Evolutionary conservation across 257 asterid genomes (phyloP).

Genomic region (Fraxinus anomala): DNA sequence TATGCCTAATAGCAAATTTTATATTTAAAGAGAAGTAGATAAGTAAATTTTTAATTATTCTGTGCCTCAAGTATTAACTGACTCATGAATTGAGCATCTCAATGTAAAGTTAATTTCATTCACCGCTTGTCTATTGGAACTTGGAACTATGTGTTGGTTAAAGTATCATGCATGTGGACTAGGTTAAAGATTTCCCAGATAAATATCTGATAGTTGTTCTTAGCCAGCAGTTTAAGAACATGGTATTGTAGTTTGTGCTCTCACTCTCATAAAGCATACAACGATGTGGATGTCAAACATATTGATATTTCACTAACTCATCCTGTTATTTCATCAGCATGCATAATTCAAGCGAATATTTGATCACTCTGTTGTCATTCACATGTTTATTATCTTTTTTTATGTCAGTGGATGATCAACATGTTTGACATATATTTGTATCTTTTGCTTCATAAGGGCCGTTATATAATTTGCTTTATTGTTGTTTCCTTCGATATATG

Average conservation of each 20-base stretch:
- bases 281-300: background rate
- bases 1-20: background rate
- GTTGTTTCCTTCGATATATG: background rate
- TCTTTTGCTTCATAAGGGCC: constrained; percentile 3
- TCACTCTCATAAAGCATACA: background rate
- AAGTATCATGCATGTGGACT: background rate
- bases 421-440: background rate
- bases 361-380: background rate
- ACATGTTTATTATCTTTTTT: background rate
- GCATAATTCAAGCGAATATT: background rate
- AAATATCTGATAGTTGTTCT: constrained; percentile 1
- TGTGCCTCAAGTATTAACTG: background rate
- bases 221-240: constrained; percentile 11
- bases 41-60: background rate
- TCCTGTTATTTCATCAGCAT: background rate
- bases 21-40: background rate
- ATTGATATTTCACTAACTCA: background rate
- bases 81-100: constrained; percentile 5
- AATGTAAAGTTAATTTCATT: constrained; percentile 3
- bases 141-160: background rate
- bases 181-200: background rate
- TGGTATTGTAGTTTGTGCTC: background rate
- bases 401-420: background rate
- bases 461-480: background rate
- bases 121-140: background rate